phyloP scores from a whole-genome alignment of 176 grass and related monocot species.

The Juncus effusus region DNA sequence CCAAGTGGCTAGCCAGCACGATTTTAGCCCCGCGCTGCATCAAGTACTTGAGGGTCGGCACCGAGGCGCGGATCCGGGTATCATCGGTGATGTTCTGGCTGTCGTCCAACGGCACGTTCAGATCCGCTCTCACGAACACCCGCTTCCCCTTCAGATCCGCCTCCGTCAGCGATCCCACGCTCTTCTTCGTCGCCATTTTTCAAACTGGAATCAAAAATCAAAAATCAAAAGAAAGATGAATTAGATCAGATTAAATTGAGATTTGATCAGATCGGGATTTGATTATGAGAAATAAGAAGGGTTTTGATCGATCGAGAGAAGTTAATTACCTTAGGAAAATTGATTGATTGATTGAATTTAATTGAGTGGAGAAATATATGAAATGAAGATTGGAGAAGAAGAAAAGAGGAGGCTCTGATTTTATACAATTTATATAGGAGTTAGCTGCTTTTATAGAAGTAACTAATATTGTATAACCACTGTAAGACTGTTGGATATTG shows the following conservation, averaged over 20 bases:
- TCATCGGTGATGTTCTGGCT: conserved; percentile 92
- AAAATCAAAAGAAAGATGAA: background rate
- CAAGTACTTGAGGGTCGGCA: conserved; percentile 89
- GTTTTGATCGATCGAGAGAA: conserved; percentile 10
- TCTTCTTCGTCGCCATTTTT: conserved; percentile 84
- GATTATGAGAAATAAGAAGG: conserved; percentile 12
- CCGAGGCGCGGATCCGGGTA: conserved; percentile 74
- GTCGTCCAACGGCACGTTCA: conserved; percentile 94
- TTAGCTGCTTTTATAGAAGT: no score
- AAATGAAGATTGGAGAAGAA: no score
- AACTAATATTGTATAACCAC: no score
- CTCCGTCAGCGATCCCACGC: conserved; percentile 66
- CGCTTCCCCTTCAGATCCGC: conserved; percentile 81
- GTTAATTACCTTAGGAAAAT: background rate
- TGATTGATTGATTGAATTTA: no score
- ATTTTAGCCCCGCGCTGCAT: conserved; percentile 72
- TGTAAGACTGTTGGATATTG: no score
- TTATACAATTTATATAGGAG: no score
- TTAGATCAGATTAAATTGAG: background rate
- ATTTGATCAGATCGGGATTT: background rate
- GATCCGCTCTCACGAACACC: conserved; percentile 86
- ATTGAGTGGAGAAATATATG: no score
- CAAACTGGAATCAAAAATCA: conserved; percentile 25
- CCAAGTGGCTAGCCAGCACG: conserved; percentile 83
- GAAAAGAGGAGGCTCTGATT: no score